Percentiles rank a stretch among this genome's conserved stretches.
Conservation (phyloP, 495 filamentous ascomycete species). For the Penicillium simplicissimum region DNA sequence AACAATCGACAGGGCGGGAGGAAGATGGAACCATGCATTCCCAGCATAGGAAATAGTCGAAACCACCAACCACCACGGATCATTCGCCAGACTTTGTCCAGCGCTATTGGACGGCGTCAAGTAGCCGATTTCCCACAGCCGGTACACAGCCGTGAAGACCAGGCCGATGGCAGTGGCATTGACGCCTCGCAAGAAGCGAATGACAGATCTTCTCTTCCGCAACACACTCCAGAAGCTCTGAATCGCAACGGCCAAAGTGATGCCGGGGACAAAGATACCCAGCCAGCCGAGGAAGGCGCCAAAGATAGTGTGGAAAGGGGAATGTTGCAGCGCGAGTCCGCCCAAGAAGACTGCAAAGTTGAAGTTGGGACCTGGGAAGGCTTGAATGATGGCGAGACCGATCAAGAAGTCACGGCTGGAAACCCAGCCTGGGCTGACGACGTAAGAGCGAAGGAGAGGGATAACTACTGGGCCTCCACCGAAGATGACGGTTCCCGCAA, state of each 20-base stretch:
- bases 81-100: slow-evolving; percentile 60
- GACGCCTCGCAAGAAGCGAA: slow-evolving; percentile 61
- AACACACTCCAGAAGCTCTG: slow-evolving; percentile 70
- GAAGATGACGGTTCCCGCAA: slow-evolving; percentile 88
- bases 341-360: slow-evolving; percentile 85
- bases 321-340: slow-evolving; percentile 51
- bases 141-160: slow-evolving; percentile 84
- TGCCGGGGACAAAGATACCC: slow-evolving; percentile 73
- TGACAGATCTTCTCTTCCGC: slow-evolving; percentile 54
- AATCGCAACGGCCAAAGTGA: slow-evolving; percentile 64
- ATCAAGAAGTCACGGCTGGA: slow-evolving; percentile 77
- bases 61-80: slow-evolving; percentile 77
- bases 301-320: slow-evolving; percentile 40
- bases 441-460: slow-evolving; percentile 74
- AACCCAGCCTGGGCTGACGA: slow-evolving; percentile 80
- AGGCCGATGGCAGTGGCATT: slow-evolving; percentile 78
- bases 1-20: slow-evolving; percentile 63
- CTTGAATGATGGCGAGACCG: slow-evolving; percentile 79
- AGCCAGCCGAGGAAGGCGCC: slow-evolving; percentile 67
- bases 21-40: slow-evolving; percentile 61
- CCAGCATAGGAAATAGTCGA: slow-evolving; percentile 62
- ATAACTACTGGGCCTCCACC: slow-evolving; percentile 87
- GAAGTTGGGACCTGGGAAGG: slow-evolving; percentile 85
- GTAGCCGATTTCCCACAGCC: slow-evolving; percentile 77
- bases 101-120: slow-evolving; percentile 48